A percentile compares a stretch with the other conserved stretches of the same genome.
Conservation (phyloP, 2,329 filamentous ascomycete species). For the Cladosporium sp. region DNA sequence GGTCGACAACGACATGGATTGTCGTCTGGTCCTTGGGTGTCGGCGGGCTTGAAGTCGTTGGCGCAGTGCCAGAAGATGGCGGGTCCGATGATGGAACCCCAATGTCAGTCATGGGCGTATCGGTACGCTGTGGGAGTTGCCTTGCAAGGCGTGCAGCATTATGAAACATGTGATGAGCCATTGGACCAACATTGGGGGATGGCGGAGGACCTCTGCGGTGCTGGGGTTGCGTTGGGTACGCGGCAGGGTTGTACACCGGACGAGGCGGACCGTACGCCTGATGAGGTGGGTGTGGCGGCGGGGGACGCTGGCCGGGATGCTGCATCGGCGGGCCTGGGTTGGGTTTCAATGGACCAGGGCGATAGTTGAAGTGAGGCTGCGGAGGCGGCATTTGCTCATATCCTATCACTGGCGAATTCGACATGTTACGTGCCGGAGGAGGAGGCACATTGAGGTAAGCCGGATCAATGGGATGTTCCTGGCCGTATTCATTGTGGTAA, state of each 20-base stretch:
- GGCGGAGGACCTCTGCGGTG: slow-evolving; percentile 23
- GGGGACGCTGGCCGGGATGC: slow-evolving; percentile 17
- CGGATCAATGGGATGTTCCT: slow-evolving; percentile 20
- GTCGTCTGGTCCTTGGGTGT: slow-evolving; percentile 37
- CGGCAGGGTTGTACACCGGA: slow-evolving; percentile 2
- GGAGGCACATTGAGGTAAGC: slow-evolving; percentile 24
- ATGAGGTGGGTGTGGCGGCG: slow-evolving; percentile 15
- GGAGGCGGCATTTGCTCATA: slow-evolving; percentile 20
- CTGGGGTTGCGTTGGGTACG: slow-evolving; percentile 10
- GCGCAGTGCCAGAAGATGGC: slow-evolving; percentile 35
- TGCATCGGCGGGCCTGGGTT: slow-evolving; percentile 19
- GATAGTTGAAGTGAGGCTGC: slow-evolving; percentile 23
- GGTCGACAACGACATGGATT: slow-evolving; percentile 32
- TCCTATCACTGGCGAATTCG: slow-evolving; percentile 20
- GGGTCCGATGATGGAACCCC: slow-evolving; percentile 41
- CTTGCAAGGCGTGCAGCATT: slow-evolving; percentile 31
- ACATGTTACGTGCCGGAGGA: slow-evolving; percentile 21
- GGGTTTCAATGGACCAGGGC: slow-evolving; percentile 21
- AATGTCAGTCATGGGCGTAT: slow-evolving; percentile 34
- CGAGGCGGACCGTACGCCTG: slow-evolving; percentile 18
- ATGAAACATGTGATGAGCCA: slow-evolving; percentile 31
- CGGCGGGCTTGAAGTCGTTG: slow-evolving; percentile 33
- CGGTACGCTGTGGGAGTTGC: slow-evolving; percentile 27
- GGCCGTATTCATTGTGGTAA: slow-evolving; percentile 28
- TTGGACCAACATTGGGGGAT: slow-evolving; percentile 20